Percentiles rank a stretch among this genome's conserved stretches.
Evolutionary conservation across 495 filamentous ascomycete genomes (phyloP).

Genomic region (Terfezia boudieri): DNA sequence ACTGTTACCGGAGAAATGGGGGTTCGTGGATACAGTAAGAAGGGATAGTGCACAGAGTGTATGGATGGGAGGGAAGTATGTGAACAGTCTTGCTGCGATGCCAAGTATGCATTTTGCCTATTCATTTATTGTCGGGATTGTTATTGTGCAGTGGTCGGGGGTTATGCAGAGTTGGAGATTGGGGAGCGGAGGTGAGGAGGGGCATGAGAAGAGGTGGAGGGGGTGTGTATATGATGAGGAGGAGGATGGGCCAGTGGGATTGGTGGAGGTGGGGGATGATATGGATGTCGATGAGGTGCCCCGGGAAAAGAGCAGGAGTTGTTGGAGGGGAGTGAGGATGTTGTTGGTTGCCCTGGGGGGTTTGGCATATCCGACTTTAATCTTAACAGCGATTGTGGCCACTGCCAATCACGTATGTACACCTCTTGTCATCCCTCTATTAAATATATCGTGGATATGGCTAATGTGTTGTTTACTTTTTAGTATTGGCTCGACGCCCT

Average conservation of each 20-base stretch:
- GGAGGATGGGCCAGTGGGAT: no score
- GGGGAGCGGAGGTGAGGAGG: no score
- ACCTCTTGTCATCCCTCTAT: not conserved
- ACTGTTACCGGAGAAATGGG: conserved; percentile 34
- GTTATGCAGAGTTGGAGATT: no score
- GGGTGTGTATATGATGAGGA: no score
- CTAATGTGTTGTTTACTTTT: conserved; percentile 1
- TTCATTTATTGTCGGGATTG: conserved; percentile 46
- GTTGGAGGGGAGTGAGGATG: no score
- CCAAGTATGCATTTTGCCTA: conserved; percentile 61
- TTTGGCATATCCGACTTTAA: conserved; percentile 33
- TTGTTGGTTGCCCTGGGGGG: no score
- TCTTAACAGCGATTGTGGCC: conserved; percentile 44
- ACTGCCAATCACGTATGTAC: conserved; percentile 45
- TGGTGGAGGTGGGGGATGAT: no score
- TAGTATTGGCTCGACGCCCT: conserved; percentile 41
- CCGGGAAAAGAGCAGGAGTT: no score
- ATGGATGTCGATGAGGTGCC: no score
- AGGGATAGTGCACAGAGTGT: conserved; percentile 36
- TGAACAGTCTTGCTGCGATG: conserved; percentile 47
- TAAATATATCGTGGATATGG: not conserved
- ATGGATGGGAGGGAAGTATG: conserved; percentile 36
- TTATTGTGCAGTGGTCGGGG: no score
- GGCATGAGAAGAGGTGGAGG: no score
- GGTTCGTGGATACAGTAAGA: conserved; percentile 41